Evolutionary conservation across 2,329 filamentous ascomycete species (phyloP), one percentile per base, ranked within the genome.

Genomic region (Paraconiothyrium brasiliense): DNA sequence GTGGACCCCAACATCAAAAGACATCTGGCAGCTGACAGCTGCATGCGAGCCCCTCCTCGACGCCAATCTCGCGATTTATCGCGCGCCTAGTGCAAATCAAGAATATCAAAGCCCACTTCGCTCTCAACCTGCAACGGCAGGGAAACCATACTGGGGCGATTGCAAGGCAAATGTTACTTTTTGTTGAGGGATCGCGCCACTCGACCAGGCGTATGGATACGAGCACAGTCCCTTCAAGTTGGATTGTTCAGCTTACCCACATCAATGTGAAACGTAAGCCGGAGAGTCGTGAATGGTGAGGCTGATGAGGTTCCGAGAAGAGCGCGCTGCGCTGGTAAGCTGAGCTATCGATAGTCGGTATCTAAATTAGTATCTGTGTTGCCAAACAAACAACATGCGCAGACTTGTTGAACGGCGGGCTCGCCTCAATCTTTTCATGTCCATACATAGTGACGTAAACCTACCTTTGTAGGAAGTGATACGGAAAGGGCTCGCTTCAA

Each of bases 401-500:
- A 55, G 22, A 44, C 1, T n/a, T 1, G 39, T n/a, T 1, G 39
- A 55, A 24, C 27, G 7, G 41, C 39, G 27, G n/a, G 52, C 16
- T 55, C 27, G 32, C 22, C 10, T 44, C 35, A 10, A 6, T 24
- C 27, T 27, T 8, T 16, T 55, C 52, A 16, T 20, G 6, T 32
- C 13, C 27, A 16, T 6, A 24, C 27, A 16, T 6, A 24, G 32
- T 47, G 43, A 48, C 43, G 30, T 47, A 39, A 27, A 46, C 24
- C 20, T 14, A n/a, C n/a, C n/a, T n/a, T n/a, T n/a, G n/a, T n/a
- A 56, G 32, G 43, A 30, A 30, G 43, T 24, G 41, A 47, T 56
- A 56, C 54, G 54, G 30, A 47, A 24, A 43, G 43, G 43, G 43
- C 16, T 47, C 54, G 54, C 54, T 48, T 56, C 32, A n/a, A 48